A percentile compares a stretch with the other conserved stretches of the same genome.
Evolutionary conservation across 495 filamentous ascomycete species (phyloP).

Genomic region (Letharia lupina): DNA sequence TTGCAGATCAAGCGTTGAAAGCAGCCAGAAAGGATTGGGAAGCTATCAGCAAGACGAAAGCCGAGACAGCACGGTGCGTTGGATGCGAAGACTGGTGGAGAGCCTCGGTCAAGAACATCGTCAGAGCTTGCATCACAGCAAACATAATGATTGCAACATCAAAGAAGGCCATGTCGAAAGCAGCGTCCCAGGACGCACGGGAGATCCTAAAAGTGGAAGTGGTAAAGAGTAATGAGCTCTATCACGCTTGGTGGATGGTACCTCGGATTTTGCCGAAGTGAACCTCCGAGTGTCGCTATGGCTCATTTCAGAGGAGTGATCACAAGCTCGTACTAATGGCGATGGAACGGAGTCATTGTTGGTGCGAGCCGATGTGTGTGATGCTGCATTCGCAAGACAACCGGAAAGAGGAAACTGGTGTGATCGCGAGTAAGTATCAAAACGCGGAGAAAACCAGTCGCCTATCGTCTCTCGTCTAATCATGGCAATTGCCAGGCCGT

Average conservation of each 20-base stretch:
- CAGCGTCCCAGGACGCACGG: not conserved
- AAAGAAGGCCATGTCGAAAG: slow-evolving; percentile 27
- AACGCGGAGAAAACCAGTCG: too few relatives aligned
- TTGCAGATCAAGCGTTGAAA: slow-evolving; percentile 50
- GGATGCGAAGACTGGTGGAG: slow-evolving; percentile 52
- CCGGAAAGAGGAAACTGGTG: not conserved
- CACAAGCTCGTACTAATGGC: not conserved
- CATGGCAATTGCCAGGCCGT: too few relatives aligned
- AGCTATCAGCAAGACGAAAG: slow-evolving; percentile 41
- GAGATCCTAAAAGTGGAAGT: slow-evolving; percentile 19
- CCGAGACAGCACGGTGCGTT: slow-evolving; percentile 35
- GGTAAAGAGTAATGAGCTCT: slow-evolving; percentile 9
- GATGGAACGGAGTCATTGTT: not conserved
- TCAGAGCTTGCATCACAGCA: slow-evolving; percentile 58
- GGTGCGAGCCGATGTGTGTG: not conserved
- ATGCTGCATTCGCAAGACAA: not conserved
- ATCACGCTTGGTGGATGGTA: slow-evolving; percentile 24
- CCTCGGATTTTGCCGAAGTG: slow-evolving; percentile 12
- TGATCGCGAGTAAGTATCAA: not conserved
- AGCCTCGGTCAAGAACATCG: slow-evolving; percentile 45
- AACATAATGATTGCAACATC: slow-evolving; percentile 54
- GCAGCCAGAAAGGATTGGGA: slow-evolving; percentile 61
- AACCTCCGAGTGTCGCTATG: not conserved
- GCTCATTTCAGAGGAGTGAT: not conserved
- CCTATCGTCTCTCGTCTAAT: too few relatives aligned